Conservation (phyloP, 768 basidiomycete species). For the Lactarius sp. region DNA sequence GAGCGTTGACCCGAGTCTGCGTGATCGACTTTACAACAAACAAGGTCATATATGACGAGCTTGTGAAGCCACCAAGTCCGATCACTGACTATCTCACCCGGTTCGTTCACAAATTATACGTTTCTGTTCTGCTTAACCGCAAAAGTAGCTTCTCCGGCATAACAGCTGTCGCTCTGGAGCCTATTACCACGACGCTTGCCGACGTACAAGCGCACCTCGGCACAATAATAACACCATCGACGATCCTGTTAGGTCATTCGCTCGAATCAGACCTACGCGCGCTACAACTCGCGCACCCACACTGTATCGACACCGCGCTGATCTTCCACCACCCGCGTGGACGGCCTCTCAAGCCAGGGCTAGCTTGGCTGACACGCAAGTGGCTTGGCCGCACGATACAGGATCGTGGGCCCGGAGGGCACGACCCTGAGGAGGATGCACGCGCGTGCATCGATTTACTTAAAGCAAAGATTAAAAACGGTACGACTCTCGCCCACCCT, state of each 20-base stretch:
- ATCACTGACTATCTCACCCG: conserved; percentile 88
- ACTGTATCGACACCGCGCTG: too few species aligned
- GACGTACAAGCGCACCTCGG: conserved; percentile 74
- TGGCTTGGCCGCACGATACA: conserved; percentile 36
- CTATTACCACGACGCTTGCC: conserved; percentile 71
- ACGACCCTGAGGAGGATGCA: too few species aligned
- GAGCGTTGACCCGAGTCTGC: conserved; percentile 80
- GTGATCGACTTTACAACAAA: conserved; percentile 42
- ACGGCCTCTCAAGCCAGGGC: conserved; percentile 86
- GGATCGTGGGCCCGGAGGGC: too few species aligned
- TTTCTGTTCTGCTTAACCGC: neutral
- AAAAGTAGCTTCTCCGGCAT: conserved; percentile 86
- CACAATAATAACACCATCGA: conserved; percentile 54
- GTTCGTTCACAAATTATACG: conserved; percentile 36
- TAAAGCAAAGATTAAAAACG: too few species aligned
- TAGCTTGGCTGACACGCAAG: conserved; percentile 95
- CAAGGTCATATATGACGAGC: conserved; percentile 74
- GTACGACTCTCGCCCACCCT: too few species aligned
- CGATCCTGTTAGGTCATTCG: conserved; percentile 90
- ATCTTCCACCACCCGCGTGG: conserved; percentile 43
- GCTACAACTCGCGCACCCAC: conserved; percentile 19
- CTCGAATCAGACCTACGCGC: conserved; percentile 86
- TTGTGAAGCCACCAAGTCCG: conserved; percentile 83
- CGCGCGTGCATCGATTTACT: too few species aligned
- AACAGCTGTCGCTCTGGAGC: conserved; percentile 59